These are phyloP conservation scores for Septoria petroselini DNA, from an alignment of 2,329 filamentous ascomycete genomes.

Conservation along the genomic window DNA sequence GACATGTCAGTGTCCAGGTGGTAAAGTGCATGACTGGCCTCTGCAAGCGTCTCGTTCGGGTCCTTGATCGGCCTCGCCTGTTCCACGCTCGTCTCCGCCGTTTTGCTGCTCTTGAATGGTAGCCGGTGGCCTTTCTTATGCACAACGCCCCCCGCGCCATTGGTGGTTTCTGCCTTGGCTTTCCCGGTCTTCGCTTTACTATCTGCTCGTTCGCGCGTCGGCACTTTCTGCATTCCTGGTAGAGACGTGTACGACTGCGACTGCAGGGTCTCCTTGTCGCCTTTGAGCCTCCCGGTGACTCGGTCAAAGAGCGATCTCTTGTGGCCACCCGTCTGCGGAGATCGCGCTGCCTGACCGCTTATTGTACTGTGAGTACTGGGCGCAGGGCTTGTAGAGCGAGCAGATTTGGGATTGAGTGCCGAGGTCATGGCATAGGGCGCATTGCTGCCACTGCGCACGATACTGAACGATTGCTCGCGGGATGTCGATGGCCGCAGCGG, in stretches of 20 bases:
- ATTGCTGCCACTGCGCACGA: conserved; percentile 52
- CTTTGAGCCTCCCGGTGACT: conserved; percentile 51
- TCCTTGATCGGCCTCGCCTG: conserved; percentile 47
- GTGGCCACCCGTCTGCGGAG: conserved; percentile 50
- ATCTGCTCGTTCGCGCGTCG: conserved; percentile 26
- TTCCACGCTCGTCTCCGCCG: conserved; percentile 45
- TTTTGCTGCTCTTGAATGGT: conserved; percentile 53
- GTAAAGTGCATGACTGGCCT: conserved; percentile 55
- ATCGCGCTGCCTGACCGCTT: conserved; percentile 52
- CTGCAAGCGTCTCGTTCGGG: conserved; percentile 34
- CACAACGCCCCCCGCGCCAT: conserved; percentile 14
- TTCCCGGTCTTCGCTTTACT: conserved; percentile 27
- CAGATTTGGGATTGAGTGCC: conserved; percentile 50
- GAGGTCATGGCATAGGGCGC: conserved; percentile 48
- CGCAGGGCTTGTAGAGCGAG: conserved; percentile 75
- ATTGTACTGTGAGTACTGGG: conserved; percentile 67
- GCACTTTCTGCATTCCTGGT: conserved; percentile 38
- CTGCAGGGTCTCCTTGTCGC: conserved; percentile 43
- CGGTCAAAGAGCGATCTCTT: conserved; percentile 55
- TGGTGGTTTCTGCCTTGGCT: conserved; percentile 27
- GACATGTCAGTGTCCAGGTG: conserved; percentile 82
- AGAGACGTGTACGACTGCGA: conserved; percentile 42
- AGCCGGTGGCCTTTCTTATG: conserved; percentile 41
- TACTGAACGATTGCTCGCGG: conserved; percentile 67
- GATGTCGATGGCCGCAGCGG: conserved; percentile 69